Base-by-base conservation (phyloP, 2,329 filamentous ascomycete species). In the Trichoderma asperellum region DNA sequence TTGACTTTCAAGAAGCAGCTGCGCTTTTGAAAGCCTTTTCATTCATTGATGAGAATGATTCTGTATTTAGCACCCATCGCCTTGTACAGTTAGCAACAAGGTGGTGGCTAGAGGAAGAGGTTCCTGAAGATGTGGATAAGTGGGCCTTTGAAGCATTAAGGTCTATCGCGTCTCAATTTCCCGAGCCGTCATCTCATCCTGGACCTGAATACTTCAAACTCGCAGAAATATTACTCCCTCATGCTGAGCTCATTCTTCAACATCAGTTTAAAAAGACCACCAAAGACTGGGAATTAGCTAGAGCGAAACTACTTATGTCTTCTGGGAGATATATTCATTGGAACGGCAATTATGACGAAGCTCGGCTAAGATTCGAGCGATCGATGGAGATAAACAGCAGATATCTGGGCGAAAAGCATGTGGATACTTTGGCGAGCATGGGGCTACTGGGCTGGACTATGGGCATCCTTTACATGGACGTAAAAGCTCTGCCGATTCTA, bases 31-130 rank as follows among this genome's bases (percentile, higher is more conserved):
- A 66, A 11, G 68, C 68, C 3, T 69, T 66, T 40, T 69, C 68
- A 8, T 60, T 69, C 49, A 29, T 69, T 40, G 61, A 69, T 60
- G 68, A 69, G 14, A 47, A 35, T 10, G 37, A 59, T 18, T 65
- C 60, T 1, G 29, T 37, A 34, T 69, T 69, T 37, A 69, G 68
- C 53, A 66, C 61, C 10, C 68, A 69, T 58, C 61, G 68, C 16
- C 68, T 69, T 47, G 68, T 69, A 24, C 68, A 69, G 21, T 24
- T 69, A 16, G 68, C 68, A 29, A 66, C 61, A 11, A 65, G 52
- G 21, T 66, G 68, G 68, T 69, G 68, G 68, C 18, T 69, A 24
- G 68, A 69, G 18, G 53, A 65, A 16, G 61, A 69, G 61, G n/a
- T n/a, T 5, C 40, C 60, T 14, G 2, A 40, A 8, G 61, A 69